Conservation (phyloP, 148 eudicot species). For the Cornus suecica region DNA sequence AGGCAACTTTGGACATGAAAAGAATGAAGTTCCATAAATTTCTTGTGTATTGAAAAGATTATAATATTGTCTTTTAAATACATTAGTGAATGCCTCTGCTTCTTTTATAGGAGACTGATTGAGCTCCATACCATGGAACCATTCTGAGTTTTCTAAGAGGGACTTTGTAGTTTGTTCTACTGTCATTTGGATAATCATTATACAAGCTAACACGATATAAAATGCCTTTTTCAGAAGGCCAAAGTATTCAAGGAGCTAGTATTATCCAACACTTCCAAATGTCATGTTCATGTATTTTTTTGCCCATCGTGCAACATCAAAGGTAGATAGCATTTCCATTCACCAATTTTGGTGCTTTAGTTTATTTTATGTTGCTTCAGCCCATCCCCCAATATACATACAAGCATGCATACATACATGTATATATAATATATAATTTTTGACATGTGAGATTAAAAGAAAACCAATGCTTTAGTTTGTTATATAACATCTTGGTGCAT, state of each 20-base stretch:
- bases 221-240: slow-evolving; percentile 48
- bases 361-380: background rate
- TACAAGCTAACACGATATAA: slow-evolving; percentile 6
- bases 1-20: too few relatives aligned
- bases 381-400: background rate
- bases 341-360: background rate
- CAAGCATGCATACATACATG: background rate
- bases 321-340: slow-evolving; percentile 41
- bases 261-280: slow-evolving; percentile 60
- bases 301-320: slow-evolving; percentile 76
- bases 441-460: background rate
- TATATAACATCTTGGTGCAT: too few relatives aligned
- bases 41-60: too few relatives aligned
- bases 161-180: background rate
- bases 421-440: too few relatives aligned
- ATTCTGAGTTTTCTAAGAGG: background rate
- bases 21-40: too few relatives aligned
- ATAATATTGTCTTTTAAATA: too few relatives aligned
- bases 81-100: background rate
- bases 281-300: slow-evolving; percentile 86
- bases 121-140: background rate
- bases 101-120: background rate
- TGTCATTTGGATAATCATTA: background rate
- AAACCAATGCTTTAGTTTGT: background rate
- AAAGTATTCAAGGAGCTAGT: slow-evolving; percentile 61